phyloP scores from a whole-genome alignment of 1,139 yeast genomes.

The Scheffersomyces insectosa region DNA sequence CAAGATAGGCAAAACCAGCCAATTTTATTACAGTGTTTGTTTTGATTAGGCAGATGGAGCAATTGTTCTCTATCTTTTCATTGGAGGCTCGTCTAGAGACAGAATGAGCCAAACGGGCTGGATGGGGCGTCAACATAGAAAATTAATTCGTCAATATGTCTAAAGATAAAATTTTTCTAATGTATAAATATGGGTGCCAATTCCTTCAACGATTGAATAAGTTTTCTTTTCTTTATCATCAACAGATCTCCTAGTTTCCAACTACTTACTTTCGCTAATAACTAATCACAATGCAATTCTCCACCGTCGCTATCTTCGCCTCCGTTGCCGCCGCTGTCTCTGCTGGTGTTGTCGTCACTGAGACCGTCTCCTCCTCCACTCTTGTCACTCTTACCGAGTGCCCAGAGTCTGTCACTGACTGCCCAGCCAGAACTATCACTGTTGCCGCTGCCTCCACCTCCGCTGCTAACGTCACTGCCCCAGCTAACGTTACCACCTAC shows the following conservation, averaged over 20 bases:
- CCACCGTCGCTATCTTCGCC: constrained; percentile 24
- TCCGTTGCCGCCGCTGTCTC: constrained; percentile 24
- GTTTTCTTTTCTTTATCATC: constrained; percentile 12
- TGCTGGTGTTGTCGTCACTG: constrained; percentile 20
- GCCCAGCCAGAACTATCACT: constrained; percentile 19
- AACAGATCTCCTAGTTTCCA: constrained; percentile 10
- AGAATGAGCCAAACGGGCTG: too few relatives aligned
- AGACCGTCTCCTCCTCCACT: constrained; percentile 19
- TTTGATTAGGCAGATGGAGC: too few relatives aligned
- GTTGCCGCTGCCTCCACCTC: constrained; percentile 10
- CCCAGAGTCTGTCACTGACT: constrained; percentile 24
- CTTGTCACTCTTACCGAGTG: constrained; percentile 29
- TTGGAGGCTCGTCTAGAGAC: too few relatives aligned
- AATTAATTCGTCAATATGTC: too few relatives aligned
- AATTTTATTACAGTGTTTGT: too few relatives aligned
- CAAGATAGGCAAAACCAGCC: background rate
- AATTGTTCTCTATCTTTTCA: too few relatives aligned
- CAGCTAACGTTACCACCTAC: constrained; percentile 21
- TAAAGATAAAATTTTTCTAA: background rate
- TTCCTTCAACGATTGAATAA: background rate
- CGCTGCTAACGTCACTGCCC: constrained; percentile 25
- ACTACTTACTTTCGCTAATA: constrained; percentile 25
- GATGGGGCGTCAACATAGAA: too few relatives aligned
- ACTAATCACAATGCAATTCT: constrained; percentile 24
- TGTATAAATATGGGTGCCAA: background rate